A percentile compares a stretch with the other conserved stretches of the same genome.
Evolutionary conservation across 805 yeast genomes (phyloP).

Genomic region (Candida oleophila): DNA sequence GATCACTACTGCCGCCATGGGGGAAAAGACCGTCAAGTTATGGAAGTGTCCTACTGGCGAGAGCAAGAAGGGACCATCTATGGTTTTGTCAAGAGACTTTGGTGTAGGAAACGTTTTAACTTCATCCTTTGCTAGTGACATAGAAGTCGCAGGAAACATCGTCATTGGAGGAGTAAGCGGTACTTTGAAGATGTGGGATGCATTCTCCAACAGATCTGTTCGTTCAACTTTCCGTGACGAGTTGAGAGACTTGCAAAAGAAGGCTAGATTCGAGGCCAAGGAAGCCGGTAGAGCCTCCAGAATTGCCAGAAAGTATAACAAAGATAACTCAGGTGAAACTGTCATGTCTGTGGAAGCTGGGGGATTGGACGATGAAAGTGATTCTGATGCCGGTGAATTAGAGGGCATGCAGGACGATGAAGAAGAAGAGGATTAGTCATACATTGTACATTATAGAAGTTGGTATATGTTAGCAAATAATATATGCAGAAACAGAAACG

Average conservation of each 20-base stretch:
- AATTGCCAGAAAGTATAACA: conserved; percentile 68
- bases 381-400: conserved; percentile 52
- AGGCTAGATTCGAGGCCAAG: conserved; percentile 59
- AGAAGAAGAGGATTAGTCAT: conserved; percentile 13
- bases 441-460: background rate
- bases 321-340: conserved; percentile 47
- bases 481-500: background rate
- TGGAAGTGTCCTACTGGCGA: conserved; percentile 68
- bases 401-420: conserved; percentile 30
- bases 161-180: conserved; percentile 85
- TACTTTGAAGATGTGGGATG: conserved; percentile 89
- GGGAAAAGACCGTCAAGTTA: conserved; percentile 79
- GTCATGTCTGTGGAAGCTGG: conserved; percentile 65
- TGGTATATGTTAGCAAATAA: background rate
- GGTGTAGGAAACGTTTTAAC: conserved; percentile 92
- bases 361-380: conserved; percentile 54
- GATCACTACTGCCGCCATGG: conserved; percentile 86
- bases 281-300: conserved; percentile 62
- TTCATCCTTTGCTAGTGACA: conserved; percentile 80
- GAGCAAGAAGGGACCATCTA: conserved; percentile 58
- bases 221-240: conserved; percentile 65
- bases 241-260: conserved; percentile 50
- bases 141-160: conserved; percentile 80
- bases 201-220: conserved; percentile 77
- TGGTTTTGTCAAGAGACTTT: conserved; percentile 88